These are phyloP conservation scores for Suhomyces xylopsoci DNA, from an alignment of 805 yeast genomes.

Conservation along the genomic window DNA sequence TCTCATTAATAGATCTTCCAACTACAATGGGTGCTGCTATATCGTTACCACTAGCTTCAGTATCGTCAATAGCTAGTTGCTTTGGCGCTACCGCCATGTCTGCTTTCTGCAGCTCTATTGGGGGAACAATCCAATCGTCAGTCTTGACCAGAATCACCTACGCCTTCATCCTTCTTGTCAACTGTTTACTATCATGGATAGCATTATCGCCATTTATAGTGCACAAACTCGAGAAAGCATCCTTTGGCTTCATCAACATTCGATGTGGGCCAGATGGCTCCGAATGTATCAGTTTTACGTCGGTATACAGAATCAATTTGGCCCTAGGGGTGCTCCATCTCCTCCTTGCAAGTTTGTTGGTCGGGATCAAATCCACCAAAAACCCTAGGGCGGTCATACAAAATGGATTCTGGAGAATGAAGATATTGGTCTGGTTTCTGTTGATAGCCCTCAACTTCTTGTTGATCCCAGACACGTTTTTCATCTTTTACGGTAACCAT, in stretches of 20 bases:
- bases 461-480: constrained; percentile 78
- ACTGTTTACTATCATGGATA: constrained; percentile 89
- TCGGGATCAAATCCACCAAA: constrained; percentile 73
- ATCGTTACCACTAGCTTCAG: constrained; percentile 66
- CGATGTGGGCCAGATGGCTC: constrained; percentile 71
- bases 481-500: constrained; percentile 86
- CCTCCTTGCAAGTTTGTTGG: constrained; percentile 59
- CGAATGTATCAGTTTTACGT: constrained; percentile 83
- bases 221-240: constrained; percentile 65
- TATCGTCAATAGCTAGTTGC: constrained; percentile 59
- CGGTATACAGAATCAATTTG: constrained; percentile 89
- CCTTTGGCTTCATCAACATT: constrained; percentile 65
- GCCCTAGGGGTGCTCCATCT: constrained; percentile 82
- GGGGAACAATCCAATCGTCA: constrained; percentile 69
- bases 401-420: constrained; percentile 88
- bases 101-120: constrained; percentile 48
- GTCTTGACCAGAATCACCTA: constrained; percentile 83
- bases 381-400: constrained; percentile 81
- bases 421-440: constrained; percentile 56
- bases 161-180: constrained; percentile 72
- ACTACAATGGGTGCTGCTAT: constrained; percentile 59
- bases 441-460: constrained; percentile 63
- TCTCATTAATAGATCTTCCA: neutral
- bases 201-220: constrained; percentile 79
- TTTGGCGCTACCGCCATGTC: constrained; percentile 73